Percentiles rank a stretch among this genome's conserved stretches.
Evolutionary conservation across 768 basidiomycete genomes (phyloP).

Genomic region (Auriscalpium microsporum): DNA sequence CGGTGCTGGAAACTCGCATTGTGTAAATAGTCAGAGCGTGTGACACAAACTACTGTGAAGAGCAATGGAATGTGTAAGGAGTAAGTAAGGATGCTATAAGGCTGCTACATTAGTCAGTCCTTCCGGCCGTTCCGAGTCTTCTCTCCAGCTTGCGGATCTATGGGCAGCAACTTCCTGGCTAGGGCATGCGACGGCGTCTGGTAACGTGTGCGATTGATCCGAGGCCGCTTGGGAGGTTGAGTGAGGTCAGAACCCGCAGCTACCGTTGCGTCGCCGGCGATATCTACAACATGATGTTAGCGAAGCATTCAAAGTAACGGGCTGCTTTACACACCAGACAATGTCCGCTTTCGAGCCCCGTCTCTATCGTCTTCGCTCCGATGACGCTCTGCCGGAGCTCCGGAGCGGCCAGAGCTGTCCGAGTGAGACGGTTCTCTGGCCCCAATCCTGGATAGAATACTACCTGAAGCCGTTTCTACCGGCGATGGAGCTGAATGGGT

Average conservation of each 20-base stretch:
- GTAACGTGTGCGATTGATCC: conserved; percentile 49
- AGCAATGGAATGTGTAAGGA: not conserved
- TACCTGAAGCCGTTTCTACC: conserved; percentile 15
- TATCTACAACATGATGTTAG: conserved; percentile 59
- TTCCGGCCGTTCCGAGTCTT: conserved; percentile 46
- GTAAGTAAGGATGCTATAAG: not conserved
- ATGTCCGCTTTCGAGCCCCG: conserved; percentile 53
- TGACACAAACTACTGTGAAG: not conserved
- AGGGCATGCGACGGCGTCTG: conserved; percentile 30
- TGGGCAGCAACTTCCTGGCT: conserved; percentile 52
- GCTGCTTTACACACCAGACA: conserved; percentile 47
- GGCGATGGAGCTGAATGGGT: not conserved
- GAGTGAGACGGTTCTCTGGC: conserved; percentile 43
- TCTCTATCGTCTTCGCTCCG: conserved; percentile 57
- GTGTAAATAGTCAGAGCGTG: not conserved
- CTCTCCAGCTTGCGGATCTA: conserved; percentile 53
- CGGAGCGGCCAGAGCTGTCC: conserved; percentile 9
- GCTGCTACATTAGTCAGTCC: conserved; percentile 28
- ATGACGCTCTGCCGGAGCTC: conserved; percentile 9
- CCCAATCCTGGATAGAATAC: conserved; percentile 50
- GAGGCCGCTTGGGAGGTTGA: conserved; percentile 51
- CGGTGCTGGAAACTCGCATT: not conserved
- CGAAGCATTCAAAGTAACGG: not conserved
- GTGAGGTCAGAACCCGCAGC: conserved; percentile 29
- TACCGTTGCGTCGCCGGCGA: conserved; percentile 25